phyloP scores from a whole-genome alignment of 805 yeast genomes.

The Metschnikowia colocasiae region DNA sequence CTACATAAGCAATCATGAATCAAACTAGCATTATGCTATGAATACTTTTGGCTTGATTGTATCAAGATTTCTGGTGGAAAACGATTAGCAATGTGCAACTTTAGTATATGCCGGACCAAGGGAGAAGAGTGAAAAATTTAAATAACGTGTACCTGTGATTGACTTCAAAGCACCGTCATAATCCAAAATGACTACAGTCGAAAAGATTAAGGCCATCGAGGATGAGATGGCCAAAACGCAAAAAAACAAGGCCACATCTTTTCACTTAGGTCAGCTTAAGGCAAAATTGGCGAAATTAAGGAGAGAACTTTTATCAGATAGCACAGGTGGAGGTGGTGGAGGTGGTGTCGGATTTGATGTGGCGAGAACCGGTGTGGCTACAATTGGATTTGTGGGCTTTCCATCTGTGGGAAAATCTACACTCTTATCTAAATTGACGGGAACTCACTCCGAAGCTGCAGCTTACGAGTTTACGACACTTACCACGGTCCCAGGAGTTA shows the following conservation, averaged over 20 bases:
- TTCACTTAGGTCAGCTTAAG: conserved; percentile 94
- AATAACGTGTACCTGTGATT: background rate
- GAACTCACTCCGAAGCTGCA: conserved; percentile 97
- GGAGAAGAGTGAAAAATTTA: conserved; percentile 7
- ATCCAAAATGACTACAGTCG: conserved; percentile 42
- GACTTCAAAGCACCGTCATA: background rate
- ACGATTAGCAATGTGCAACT: background rate
- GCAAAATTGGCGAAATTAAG: conserved; percentile 94
- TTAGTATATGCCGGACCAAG: conserved; percentile 4
- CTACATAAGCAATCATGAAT: no score
- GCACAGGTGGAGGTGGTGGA: conserved; percentile 75
- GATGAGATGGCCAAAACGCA: conserved; percentile 98
- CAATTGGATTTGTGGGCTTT: conserved; percentile 96
- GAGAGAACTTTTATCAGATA: conserved; percentile 74
- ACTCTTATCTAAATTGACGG: conserved; percentile 80
- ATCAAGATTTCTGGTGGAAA: background rate
- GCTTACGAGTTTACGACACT: conserved; percentile 96
- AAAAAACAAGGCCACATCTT: conserved; percentile 95
- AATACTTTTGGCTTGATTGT: background rate
- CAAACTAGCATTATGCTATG: background rate
- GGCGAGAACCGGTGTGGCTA: conserved; percentile 97
- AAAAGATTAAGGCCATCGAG: conserved; percentile 80
- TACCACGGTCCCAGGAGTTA: conserved; percentile 96
- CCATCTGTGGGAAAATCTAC: conserved; percentile 96
- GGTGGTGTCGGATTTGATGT: conserved; percentile 96